A percentile compares a stretch with the other conserved stretches of the same genome.
Conservation (phyloP, 768 basidiomycete genomes). For the Suillus spraguei region DNA sequence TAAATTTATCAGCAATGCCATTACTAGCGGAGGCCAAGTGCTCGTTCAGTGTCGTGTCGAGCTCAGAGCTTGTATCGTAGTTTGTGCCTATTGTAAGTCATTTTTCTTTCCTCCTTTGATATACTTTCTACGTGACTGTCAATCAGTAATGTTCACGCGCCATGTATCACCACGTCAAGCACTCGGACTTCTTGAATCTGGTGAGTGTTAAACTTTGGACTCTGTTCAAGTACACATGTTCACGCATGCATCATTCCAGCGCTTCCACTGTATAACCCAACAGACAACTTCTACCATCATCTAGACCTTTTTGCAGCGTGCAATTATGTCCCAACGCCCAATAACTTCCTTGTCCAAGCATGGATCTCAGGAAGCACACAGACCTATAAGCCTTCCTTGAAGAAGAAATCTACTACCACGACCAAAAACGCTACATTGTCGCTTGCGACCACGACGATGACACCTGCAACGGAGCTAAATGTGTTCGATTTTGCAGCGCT, state of each 20-base stretch:
- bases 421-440: constrained; percentile 14
- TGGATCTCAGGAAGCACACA: constrained; percentile 36
- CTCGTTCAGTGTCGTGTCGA: constrained; percentile 60
- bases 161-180: constrained; percentile 43
- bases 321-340: constrained; percentile 38
- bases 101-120: not conserved
- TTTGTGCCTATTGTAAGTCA: constrained; percentile 53
- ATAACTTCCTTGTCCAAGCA: constrained; percentile 42
- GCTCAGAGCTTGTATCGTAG: constrained; percentile 53
- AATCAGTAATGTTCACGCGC: constrained; percentile 49
- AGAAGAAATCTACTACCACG: constrained; percentile 14
- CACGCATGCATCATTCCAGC: constrained; percentile 30
- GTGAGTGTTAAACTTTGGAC: constrained; percentile 28
- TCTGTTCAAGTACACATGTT: not conserved
- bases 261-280: constrained; percentile 57
- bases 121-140: constrained; percentile 1
- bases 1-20: constrained; percentile 45
- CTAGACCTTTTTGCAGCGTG: constrained; percentile 51
- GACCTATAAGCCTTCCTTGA: constrained; percentile 17
- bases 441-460: constrained; percentile 16
- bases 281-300: constrained; percentile 46
- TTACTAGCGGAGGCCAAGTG: constrained; percentile 44
- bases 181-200: constrained; percentile 42
- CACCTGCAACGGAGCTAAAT: constrained; percentile 15
- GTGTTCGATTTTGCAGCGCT: constrained; percentile 29